phyloP scores from a whole-genome alignment of 2,329 filamentous ascomycete species.

The Eutypa lata region DNA sequence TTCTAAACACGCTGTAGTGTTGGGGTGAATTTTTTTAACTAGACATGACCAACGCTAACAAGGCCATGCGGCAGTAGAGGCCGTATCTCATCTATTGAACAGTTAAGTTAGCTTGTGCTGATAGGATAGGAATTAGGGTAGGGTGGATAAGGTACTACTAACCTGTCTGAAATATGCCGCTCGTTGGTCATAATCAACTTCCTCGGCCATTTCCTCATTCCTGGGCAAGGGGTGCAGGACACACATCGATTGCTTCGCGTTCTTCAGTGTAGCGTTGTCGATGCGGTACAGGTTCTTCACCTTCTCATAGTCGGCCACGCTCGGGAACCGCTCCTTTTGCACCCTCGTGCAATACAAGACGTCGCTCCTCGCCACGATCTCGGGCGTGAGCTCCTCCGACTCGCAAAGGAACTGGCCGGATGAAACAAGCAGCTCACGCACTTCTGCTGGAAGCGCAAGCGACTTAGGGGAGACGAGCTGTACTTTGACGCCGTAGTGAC shows the following conservation, averaged over 20 bases:
- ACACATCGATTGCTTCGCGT: conserved; percentile 89
- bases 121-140: too few species aligned
- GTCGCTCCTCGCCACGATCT: conserved; percentile 82
- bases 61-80: conserved; percentile 95
- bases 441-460: conserved; percentile 71
- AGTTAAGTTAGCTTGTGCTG: conserved; percentile 46
- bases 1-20: conserved; percentile 1
- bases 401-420: conserved; percentile 77
- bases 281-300: conserved; percentile 88
- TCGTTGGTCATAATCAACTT: conserved; percentile 95
- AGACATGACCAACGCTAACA: conserved; percentile 89
- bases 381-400: conserved; percentile 74
- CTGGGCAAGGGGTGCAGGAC: conserved; percentile 94
- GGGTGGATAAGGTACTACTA: conserved; percentile 41
- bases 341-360: conserved; percentile 96
- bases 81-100: conserved; percentile 84
- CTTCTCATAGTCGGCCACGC: conserved; percentile 73
- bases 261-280: conserved; percentile 83
- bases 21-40: conserved; percentile 23
- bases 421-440: conserved; percentile 66
- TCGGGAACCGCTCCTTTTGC: conserved; percentile 93
- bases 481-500: conserved; percentile 91
- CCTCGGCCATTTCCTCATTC: conserved; percentile 89
- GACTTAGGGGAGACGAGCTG: conserved; percentile 85
- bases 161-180: conserved; percentile 99